Percentiles rank a stretch among this genome's conserved stretches.
These are phyloP conservation scores for Plasmodium yoelii DNA, from an alignment of 169 alveolate species.

Conservation along the genomic window DNA sequence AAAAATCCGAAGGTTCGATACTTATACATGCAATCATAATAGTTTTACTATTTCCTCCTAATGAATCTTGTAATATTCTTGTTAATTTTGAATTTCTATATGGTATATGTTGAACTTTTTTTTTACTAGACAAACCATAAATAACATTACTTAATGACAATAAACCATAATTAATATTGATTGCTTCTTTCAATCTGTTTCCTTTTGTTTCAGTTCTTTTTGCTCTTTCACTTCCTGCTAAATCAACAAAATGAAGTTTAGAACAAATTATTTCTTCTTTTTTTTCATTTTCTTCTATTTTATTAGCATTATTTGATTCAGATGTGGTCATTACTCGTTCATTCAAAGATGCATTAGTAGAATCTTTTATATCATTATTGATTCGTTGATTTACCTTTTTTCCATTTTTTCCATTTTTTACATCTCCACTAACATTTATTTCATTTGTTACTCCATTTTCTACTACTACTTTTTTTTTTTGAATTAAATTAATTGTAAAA, in stretches of 20 bases:
- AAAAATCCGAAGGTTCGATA: conserved; percentile 89
- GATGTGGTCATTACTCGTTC: not conserved
- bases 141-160: conserved; percentile 67
- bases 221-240: conserved; percentile 89
- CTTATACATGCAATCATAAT: conserved; percentile 93
- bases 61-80: conserved; percentile 90
- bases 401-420: not conserved
- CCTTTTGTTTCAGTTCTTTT: conserved; percentile 88
- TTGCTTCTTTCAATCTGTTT: conserved; percentile 85
- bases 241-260: conserved; percentile 83
- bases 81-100: conserved; percentile 92
- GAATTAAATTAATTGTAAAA: conserved; percentile 90
- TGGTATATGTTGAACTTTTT: conserved; percentile 85
- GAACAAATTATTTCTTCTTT: conserved; percentile 34
- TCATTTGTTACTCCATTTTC: conserved; percentile 26
- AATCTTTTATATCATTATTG: not conserved
- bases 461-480: conserved; percentile 18
- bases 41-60: conserved; percentile 94
- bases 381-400: not conserved
- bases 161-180: conserved; percentile 82
- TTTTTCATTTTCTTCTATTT: not conserved
- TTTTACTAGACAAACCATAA: conserved; percentile 70
- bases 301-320: not conserved
- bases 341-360: not conserved
- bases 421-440: conserved; percentile 11